Evolutionary conservation across 495 filamentous ascomycete genomes (phyloP).

Genomic region (Xanthoparmelia taractica): DNA sequence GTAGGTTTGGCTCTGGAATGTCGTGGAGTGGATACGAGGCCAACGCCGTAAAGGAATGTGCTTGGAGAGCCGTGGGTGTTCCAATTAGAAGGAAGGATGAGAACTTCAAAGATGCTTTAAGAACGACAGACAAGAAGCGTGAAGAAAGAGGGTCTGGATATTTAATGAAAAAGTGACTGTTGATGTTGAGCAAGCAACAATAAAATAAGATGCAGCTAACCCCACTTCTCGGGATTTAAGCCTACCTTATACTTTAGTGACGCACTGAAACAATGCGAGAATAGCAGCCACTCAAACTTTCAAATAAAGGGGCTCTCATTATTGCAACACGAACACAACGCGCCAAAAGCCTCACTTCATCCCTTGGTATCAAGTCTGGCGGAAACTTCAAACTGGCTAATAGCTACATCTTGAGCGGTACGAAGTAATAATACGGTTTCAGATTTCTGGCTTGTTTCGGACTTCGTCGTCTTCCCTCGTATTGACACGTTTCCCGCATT

Average conservation of each 20-base stretch:
- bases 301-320: conserved; percentile 3
- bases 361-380: neutral
- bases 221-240: conserved; percentile 4
- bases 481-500: neutral
- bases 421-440: conserved; percentile 5
- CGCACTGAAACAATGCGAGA: neutral
- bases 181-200: neutral
- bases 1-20: conserved; percentile 8
- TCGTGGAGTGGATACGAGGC: neutral
- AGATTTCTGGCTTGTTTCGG: conserved; percentile 6
- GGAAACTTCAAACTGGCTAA: neutral
- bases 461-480: neutral
- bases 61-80: conserved; percentile 7
- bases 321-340: neutral
- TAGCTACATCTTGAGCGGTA: neutral
- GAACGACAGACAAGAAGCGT: conserved; percentile 4
- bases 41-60: neutral
- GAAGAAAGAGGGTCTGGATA: conserved; percentile 1
- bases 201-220: conserved; percentile 15
- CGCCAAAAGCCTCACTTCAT: neutral
- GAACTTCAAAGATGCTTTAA: neutral
- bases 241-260: neutral
- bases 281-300: conserved; percentile 9
- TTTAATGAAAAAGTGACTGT: neutral
- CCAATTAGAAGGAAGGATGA: conserved; percentile 4